Conservation (phyloP, 2,329 filamentous ascomycete genomes). For the Monilinia fructicola region DNA sequence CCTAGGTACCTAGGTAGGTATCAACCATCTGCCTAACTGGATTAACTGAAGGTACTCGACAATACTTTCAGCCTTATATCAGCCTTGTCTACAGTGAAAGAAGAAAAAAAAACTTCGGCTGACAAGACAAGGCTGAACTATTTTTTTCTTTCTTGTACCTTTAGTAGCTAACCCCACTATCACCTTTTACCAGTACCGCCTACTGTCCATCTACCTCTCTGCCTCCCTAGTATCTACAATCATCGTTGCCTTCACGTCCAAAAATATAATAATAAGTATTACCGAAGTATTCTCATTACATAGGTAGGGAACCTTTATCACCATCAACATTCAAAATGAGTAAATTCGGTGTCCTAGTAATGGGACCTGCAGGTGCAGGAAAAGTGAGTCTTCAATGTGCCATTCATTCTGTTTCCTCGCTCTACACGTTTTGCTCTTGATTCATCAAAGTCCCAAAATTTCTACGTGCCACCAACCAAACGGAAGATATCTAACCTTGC, state of each 20-base stretch:
- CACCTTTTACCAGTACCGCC: not conserved
- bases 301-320: too few relatives aligned
- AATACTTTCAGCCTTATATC: not conserved
- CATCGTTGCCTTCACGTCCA: not conserved
- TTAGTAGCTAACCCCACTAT: slow-evolving; percentile 13
- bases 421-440: not conserved
- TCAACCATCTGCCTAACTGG: too few relatives aligned
- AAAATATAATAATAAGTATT: too few relatives aligned
- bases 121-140: slow-evolving; percentile 12
- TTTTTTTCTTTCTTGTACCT: slow-evolving; percentile 13
- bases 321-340: slow-evolving; percentile 59
- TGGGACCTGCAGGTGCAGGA: slow-evolving; percentile 93
- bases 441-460: not conserved
- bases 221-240: slow-evolving; percentile 1
- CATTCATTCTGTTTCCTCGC: slow-evolving; percentile 32
- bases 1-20: too few relatives aligned
- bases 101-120: not conserved
- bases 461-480: not conserved
- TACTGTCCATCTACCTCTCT: not conserved
- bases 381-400: slow-evolving; percentile 56
- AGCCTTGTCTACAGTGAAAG: slow-evolving; percentile 9
- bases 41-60: too few relatives aligned
- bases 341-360: slow-evolving; percentile 91
- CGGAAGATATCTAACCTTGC: not conserved
- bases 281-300: too few relatives aligned